Percentiles rank a stretch among this genome's conserved stretches.
Evolutionary conservation across 1,284 basidiomycete species (phyloP).

Genomic region (Ceratobasidium sp.): DNA sequence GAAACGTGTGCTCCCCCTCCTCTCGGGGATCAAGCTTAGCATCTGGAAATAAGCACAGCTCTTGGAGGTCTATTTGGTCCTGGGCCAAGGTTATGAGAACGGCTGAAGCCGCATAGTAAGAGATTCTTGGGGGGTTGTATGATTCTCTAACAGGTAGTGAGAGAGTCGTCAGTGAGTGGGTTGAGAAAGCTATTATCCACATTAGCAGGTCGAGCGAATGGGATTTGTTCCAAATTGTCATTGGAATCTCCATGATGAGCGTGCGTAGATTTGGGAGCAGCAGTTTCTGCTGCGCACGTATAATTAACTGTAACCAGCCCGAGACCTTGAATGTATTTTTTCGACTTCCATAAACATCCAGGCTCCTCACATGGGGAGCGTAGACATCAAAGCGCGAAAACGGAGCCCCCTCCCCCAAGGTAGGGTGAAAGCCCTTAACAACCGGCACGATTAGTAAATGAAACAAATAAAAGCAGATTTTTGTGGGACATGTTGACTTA

Average conservation of each 20-base stretch:
- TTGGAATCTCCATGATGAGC: neutral
- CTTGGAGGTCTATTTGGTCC: neutral
- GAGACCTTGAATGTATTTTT: neutral
- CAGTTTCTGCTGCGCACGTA: neutral
- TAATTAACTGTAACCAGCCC: neutral
- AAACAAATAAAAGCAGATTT: no score
- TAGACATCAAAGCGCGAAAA: slow-evolving; percentile 16
- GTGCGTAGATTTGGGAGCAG: slow-evolving; percentile 3
- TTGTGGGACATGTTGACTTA: no score
- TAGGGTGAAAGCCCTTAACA: no score
- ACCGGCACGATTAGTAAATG: no score
- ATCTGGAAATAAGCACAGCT: neutral
- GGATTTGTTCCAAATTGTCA: neutral
- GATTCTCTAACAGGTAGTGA: neutral
- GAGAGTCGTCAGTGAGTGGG: neutral
- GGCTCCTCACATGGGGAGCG: slow-evolving; percentile 1
- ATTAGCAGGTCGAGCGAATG: neutral
- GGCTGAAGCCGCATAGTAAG: neutral
- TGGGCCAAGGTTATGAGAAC: neutral
- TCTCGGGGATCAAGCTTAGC: neutral
- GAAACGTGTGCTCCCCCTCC: neutral
- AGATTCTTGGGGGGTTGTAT: neutral
- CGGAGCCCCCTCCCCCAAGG: no score
- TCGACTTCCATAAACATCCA: neutral
- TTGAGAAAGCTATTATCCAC: neutral